These are phyloP conservation scores for Crithidia expoeki DNA, from an alignment of 208 protist species.

Conservation along the genomic window DNA sequence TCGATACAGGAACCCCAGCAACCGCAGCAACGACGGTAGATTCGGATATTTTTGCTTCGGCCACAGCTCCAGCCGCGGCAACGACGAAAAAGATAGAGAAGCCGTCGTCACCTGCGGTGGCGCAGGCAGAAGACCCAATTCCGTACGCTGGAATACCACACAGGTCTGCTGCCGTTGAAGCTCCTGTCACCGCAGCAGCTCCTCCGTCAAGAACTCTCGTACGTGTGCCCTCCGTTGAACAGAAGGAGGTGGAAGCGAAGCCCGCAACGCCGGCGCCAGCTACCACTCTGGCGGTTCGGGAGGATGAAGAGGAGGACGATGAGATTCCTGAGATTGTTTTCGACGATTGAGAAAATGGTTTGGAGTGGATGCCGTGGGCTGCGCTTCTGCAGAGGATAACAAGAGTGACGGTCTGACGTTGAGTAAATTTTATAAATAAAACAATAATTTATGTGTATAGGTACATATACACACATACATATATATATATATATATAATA, in stretches of 20 bases:
- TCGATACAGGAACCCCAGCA: background rate
- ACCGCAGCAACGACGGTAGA: constrained; percentile 1
- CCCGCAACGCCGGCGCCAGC: background rate
- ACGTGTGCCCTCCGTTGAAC: background rate
- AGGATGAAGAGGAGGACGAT: constrained; percentile 37
- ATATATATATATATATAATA: background rate
- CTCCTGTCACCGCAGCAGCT: background rate
- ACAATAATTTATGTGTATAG: no score
- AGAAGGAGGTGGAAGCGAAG: background rate
- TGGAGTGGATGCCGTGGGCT: background rate
- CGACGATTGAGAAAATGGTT: constrained; percentile 34
- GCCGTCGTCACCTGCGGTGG: background rate
- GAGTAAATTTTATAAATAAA: no score
- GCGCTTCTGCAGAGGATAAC: no score
- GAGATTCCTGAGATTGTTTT: constrained; percentile 69
- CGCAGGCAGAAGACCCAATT: background rate
- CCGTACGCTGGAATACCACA: background rate
- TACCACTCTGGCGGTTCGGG: no score
- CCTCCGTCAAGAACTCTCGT: background rate
- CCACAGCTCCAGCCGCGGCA: background rate
- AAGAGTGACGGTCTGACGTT: no score
- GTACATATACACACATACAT: no score
- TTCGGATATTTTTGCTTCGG: background rate
- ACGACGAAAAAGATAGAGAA: background rate
- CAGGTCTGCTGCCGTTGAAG: background rate